Conservation (phyloP, 495 filamentous ascomycete genomes). For the Apiosordaria backusii region DNA sequence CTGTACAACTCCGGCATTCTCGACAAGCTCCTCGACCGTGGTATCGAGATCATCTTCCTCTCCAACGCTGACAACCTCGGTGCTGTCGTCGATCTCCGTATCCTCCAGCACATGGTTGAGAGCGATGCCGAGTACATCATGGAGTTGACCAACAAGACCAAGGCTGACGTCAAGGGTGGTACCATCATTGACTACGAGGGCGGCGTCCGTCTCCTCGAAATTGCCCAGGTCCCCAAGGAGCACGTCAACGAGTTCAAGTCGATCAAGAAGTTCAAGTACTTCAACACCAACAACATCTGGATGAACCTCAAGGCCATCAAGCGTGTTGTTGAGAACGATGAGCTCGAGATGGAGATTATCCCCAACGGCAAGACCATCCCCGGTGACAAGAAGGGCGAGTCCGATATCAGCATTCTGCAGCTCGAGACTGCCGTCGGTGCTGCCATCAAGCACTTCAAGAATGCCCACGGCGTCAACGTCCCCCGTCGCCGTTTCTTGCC, state of each 20-base stretch:
- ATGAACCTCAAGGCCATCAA: slow-evolving; percentile 97
- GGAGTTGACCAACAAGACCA: slow-evolving; percentile 99
- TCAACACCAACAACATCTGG: slow-evolving; percentile 99
- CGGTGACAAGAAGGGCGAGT: slow-evolving; percentile 99
- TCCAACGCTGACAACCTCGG: slow-evolving; percentile 99
- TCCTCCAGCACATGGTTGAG: slow-evolving; percentile 99
- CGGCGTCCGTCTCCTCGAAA: slow-evolving; percentile 92
- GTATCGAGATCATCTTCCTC: slow-evolving; percentile 97
- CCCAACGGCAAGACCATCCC: slow-evolving; percentile 98
- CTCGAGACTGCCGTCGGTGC: slow-evolving; percentile 98
- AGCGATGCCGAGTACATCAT: slow-evolving; percentile 96
- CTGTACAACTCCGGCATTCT: slow-evolving; percentile 99
- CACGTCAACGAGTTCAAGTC: slow-evolving; percentile 99
- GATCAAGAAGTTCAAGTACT: slow-evolving; percentile 99
- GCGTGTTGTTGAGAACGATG: slow-evolving; percentile 97
- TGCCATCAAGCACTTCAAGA: slow-evolving; percentile 97
- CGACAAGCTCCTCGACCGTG: slow-evolving; percentile 89
- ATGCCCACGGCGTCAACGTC: slow-evolving; percentile 98
- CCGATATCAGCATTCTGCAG: slow-evolving; percentile 94
- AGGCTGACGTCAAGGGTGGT: slow-evolving; percentile 99
- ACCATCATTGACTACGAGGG: slow-evolving; percentile 99
- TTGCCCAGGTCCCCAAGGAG: slow-evolving; percentile 99
- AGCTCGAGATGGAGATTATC: slow-evolving; percentile 99
- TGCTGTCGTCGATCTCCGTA: slow-evolving; percentile 93
- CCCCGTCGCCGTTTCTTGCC: slow-evolving; percentile 96